Evolutionary conservation across 495 filamentous ascomycete species (phyloP).

Genomic region (Neurospora terricola): DNA sequence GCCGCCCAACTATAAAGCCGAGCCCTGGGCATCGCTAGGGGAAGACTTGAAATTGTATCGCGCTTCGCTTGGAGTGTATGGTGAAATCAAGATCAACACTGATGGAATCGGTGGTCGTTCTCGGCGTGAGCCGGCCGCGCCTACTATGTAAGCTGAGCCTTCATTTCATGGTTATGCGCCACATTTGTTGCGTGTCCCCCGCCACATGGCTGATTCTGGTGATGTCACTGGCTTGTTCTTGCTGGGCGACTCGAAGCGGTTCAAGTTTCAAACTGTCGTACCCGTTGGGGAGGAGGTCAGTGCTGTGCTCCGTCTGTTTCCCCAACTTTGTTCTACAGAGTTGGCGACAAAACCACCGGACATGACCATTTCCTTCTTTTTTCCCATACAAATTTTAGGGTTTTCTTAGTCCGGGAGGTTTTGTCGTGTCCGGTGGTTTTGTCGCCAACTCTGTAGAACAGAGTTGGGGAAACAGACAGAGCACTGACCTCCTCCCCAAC

Average conservation of each 20-base stretch:
- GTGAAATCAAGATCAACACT: background rate
- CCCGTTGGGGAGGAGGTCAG: too few relatives aligned
- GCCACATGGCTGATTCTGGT: background rate
- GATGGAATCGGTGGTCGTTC: background rate
- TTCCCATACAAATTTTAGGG: too few relatives aligned
- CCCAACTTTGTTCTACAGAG: too few relatives aligned
- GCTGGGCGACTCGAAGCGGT: background rate
- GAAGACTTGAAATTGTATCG: background rate
- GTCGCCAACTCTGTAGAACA: too few relatives aligned
- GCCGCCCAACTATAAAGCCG: background rate
- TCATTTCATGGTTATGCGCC: background rate
- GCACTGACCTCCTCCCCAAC: too few relatives aligned
- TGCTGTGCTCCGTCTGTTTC: too few relatives aligned
- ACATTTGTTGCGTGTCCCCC: background rate
- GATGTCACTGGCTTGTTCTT: constrained; percentile 2
- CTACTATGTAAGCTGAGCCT: background rate
- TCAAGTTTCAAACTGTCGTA: background rate
- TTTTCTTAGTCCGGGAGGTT: too few relatives aligned
- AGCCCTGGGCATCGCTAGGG: background rate
- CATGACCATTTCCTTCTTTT: too few relatives aligned
- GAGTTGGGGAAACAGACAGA: too few relatives aligned
- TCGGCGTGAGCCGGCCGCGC: background rate
- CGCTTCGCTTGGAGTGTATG: background rate
- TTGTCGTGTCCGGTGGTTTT: too few relatives aligned
- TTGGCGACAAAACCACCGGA: too few relatives aligned